These are phyloP conservation scores for Trametes sp. DNA, from an alignment of 1,284 basidiomycete species.

Conservation along the genomic window DNA sequence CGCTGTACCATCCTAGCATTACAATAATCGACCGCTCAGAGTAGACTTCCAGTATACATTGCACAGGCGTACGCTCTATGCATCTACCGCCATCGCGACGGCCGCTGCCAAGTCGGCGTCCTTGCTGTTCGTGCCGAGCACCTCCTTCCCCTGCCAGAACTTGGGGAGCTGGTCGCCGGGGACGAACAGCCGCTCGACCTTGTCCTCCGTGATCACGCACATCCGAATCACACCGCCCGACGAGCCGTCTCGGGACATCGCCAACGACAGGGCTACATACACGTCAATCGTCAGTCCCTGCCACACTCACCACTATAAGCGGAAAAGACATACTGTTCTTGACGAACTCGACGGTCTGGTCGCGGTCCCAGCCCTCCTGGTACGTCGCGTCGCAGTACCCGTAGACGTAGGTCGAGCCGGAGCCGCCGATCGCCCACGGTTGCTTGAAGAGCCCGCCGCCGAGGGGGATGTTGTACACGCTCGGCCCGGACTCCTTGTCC, in stretches of 20 bases:
- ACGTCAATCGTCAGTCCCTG: background rate
- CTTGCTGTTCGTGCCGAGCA: constrained; percentile 54
- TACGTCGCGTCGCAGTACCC: constrained; percentile 99
- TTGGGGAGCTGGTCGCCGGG: constrained; percentile 92
- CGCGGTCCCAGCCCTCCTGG: constrained; percentile 90
- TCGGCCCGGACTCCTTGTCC: constrained; percentile 93
- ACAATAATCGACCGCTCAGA: constrained; percentile 22
- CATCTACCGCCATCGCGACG: constrained; percentile 75
- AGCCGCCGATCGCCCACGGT: constrained; percentile 97
- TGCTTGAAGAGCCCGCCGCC: constrained; percentile 94
- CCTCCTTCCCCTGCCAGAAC: constrained; percentile 86
- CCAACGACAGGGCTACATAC: constrained; percentile 83
- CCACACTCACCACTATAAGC: constrained; percentile 4
- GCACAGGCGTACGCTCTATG: constrained; percentile 43
- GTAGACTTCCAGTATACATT: constrained; percentile 28
- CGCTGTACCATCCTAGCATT: constrained; percentile 22
- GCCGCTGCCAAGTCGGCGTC: constrained; percentile 41
- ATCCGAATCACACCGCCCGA: constrained; percentile 98
- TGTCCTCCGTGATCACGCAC: constrained; percentile 94
- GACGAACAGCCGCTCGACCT: constrained; percentile 92
- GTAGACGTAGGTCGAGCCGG: constrained; percentile 98
- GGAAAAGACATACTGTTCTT: constrained; percentile 82
- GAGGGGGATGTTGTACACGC: constrained; percentile 96
- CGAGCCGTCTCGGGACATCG: constrained; percentile 98
- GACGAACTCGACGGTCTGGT: constrained; percentile 94